phyloP scores from a whole-genome alignment of 495 filamentous ascomycete genomes.

The Talaromyces ruber region DNA sequence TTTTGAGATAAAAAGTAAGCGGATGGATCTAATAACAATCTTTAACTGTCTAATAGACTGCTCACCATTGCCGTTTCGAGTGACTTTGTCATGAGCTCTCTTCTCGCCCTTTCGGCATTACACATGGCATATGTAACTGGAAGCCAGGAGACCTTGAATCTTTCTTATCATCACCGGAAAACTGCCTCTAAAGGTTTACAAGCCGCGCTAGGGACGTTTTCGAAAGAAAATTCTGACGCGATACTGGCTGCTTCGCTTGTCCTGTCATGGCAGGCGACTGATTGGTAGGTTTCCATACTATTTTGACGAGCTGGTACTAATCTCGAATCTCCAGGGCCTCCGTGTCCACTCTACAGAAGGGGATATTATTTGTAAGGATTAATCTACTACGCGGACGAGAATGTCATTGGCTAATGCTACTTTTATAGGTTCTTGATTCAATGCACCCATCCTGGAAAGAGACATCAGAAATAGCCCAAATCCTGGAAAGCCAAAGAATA shows the following conservation, averaged over 20 bases:
- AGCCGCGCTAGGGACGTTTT: conserved; percentile 78
- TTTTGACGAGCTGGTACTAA: conserved; percentile 21
- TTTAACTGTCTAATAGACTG: conserved; percentile 47
- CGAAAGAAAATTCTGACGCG: conserved; percentile 79
- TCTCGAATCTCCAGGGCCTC: conserved; percentile 56
- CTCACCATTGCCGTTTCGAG: conserved; percentile 72
- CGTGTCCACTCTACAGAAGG: conserved; percentile 89
- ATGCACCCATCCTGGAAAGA: conserved; percentile 86
- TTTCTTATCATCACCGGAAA: conserved; percentile 79
- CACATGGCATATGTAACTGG: conserved; percentile 82
- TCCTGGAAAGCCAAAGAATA: conserved; percentile 58
- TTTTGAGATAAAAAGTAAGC: background rate
- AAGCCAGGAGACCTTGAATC: conserved; percentile 71
- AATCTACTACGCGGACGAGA: background rate
- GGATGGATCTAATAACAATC: background rate
- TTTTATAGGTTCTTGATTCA: conserved; percentile 63
- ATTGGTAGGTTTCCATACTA: conserved; percentile 65
- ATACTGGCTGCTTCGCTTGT: conserved; percentile 87
- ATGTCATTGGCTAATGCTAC: conserved; percentile 2
- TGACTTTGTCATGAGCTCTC: conserved; percentile 85
- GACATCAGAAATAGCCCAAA: conserved; percentile 75
- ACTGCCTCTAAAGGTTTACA: conserved; percentile 81
- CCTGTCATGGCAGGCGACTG: conserved; percentile 91
- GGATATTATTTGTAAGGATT: conserved; percentile 68
- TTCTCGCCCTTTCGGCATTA: conserved; percentile 83